phyloP scores from a whole-genome alignment of 495 filamentous ascomycete genomes.

The Tuber umbilicatum region DNA sequence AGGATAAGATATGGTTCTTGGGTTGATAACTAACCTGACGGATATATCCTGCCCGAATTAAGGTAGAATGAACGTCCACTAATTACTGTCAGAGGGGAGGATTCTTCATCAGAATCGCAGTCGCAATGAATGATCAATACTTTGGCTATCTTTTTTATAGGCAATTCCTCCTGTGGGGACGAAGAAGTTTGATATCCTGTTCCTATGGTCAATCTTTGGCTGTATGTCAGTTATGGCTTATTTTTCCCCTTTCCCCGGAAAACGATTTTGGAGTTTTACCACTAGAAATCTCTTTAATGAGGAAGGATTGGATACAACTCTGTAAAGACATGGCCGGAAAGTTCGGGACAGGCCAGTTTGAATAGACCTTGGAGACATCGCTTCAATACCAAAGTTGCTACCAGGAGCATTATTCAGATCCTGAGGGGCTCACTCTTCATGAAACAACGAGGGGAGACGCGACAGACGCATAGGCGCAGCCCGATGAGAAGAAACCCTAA shows the following conservation, averaged over 20 bases:
- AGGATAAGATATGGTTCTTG: not conserved
- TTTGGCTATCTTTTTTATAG: slow-evolving; percentile 47
- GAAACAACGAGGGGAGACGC: not conserved
- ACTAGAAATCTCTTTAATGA: slow-evolving; percentile 10
- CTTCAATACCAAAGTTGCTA: not conserved
- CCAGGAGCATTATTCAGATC: not conserved
- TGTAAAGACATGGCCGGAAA: slow-evolving; percentile 5
- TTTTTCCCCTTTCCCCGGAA: not conserved
- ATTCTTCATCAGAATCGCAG: not conserved
- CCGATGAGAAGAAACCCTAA: not conserved
- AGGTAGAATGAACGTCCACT: slow-evolving; percentile 65
- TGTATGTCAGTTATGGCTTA: slow-evolving; percentile 1
- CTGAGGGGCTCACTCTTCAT: not conserved
- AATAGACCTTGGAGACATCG: slow-evolving; percentile 10
- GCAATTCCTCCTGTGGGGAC: slow-evolving; percentile 68
- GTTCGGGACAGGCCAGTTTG: slow-evolving; percentile 7
- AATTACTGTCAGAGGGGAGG: not conserved
- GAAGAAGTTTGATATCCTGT: slow-evolving; percentile 68
- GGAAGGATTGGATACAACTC: slow-evolving; percentile 28
- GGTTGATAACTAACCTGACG: slow-evolving; percentile 55
- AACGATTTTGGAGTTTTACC: not conserved
- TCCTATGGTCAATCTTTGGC: slow-evolving; percentile 52
- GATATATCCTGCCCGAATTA: slow-evolving; percentile 72
- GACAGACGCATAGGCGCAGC: slow-evolving; percentile 3
- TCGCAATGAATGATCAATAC: slow-evolving; percentile 23